These are phyloP conservation scores for Akanthomyces muscarius DNA, from an alignment of 2,329 filamentous ascomycete genomes.

Conservation along the genomic window DNA sequence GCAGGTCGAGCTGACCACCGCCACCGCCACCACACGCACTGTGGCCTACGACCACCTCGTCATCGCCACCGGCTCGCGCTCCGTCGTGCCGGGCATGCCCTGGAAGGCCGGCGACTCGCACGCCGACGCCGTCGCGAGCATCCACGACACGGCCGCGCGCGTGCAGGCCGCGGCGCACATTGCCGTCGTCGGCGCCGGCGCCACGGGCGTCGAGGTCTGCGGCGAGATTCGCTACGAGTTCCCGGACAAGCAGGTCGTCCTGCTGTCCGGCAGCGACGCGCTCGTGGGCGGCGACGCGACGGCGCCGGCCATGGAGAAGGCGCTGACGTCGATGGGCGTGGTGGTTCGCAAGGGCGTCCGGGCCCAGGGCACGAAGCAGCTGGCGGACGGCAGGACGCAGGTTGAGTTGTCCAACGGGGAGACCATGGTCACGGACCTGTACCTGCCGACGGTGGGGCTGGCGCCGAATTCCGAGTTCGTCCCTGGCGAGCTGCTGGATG, in stretches of 20 bases:
- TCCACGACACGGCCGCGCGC: slow-evolving; percentile 39
- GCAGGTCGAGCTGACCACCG: slow-evolving; percentile 28
- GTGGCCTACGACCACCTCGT: slow-evolving; percentile 54
- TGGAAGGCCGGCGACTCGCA: slow-evolving; percentile 50
- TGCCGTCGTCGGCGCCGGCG: slow-evolving; percentile 53
- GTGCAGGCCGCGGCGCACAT: slow-evolving; percentile 47
- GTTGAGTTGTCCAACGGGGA: slow-evolving; percentile 45
- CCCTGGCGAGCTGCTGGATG: slow-evolving; percentile 40
- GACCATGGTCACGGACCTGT: slow-evolving; percentile 50
- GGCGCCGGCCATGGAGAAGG: slow-evolving; percentile 38
- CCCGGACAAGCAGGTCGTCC: slow-evolving; percentile 45
- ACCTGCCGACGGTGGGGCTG: slow-evolving; percentile 53
- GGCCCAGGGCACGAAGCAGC: slow-evolving; percentile 33
- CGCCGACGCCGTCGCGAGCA: slow-evolving; percentile 38
- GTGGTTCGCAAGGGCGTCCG: slow-evolving; percentile 40
- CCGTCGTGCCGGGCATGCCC: slow-evolving; percentile 37
- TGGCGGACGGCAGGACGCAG: slow-evolving; percentile 43
- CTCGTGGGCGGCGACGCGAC: slow-evolving; percentile 43
- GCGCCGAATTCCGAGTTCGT: slow-evolving; percentile 53
- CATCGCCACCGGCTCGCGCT: slow-evolving; percentile 51
- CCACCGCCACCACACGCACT: slow-evolving; percentile 24
- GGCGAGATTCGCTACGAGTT: slow-evolving; percentile 52
- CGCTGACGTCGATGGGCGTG: slow-evolving; percentile 53
- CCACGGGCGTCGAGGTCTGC: slow-evolving; percentile 53
- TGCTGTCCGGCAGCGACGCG: slow-evolving; percentile 40